Percentiles rank a stretch among this genome's conserved stretches.
Conservation (phyloP, 202 grass and related monocot species). For the Digitaria exilis region DNA sequence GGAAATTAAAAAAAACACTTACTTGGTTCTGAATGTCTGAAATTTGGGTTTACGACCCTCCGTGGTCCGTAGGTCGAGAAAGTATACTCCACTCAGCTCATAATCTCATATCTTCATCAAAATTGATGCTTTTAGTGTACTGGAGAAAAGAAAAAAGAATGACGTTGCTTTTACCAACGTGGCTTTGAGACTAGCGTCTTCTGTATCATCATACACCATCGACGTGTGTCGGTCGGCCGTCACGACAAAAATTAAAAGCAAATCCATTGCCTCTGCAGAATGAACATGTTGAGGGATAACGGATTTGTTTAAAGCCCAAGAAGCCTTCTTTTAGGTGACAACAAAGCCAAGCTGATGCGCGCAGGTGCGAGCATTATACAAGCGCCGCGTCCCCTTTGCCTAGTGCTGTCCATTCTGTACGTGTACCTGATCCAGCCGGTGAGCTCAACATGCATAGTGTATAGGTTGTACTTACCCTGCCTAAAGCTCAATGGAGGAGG, state of each 20-base stretch:
- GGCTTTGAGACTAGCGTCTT: not conserved
- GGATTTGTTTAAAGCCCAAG: not conserved
- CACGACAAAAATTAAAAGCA: slow-evolving; percentile 23
- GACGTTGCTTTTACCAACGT: not conserved
- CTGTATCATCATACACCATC: not conserved
- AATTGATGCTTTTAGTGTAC: not conserved
- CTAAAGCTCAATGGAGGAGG: slow-evolving; percentile 37
- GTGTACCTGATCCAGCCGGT: slow-evolving; percentile 28
- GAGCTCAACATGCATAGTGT: slow-evolving; percentile 29
- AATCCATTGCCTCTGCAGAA: not conserved
- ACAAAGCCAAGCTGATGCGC: not conserved
- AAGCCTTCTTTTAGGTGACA: slow-evolving; percentile 28
- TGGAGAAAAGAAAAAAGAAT: not conserved
- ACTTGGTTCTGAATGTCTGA: not conserved
- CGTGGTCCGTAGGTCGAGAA: not conserved
- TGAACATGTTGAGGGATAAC: not conserved
- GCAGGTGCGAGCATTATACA: not conserved
- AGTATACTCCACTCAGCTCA: not conserved
- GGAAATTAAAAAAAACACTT: not conserved
- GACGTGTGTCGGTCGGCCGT: not conserved
- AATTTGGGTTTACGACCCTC: not conserved
- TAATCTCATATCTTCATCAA: not conserved
- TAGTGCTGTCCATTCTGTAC: slow-evolving; percentile 12
- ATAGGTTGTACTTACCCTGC: slow-evolving; percentile 59
- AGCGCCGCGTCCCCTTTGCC: not conserved